Evolutionary conservation across 495 filamentous ascomycete genomes (phyloP), one percentile per base, ranked within the genome.

Genomic region (Astrocystis sublimbata): DNA sequence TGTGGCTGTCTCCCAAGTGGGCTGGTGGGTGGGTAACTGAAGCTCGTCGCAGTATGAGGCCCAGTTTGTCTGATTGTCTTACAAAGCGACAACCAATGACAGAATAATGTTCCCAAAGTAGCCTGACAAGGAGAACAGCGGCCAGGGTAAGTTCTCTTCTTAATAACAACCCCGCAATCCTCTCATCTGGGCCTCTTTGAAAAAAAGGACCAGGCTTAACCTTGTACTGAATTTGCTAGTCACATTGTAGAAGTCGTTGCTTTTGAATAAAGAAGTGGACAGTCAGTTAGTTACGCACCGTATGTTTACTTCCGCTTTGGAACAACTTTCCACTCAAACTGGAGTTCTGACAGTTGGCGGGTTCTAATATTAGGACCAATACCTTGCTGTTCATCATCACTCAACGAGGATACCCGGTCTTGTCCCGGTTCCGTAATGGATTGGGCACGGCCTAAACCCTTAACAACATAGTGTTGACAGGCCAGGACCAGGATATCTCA

Each of bases 321-420:
- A n/a, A n/a, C n/a, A n/a, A n/a, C n/a, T n/a, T n/a, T n/a, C 30
- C 13, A 30, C 45, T 23, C 23, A n/a, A 8, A 47, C 13, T 47
- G 45, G 19, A n/a, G 23, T 30, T 30, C 9, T 19, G 26, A 31
- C 28, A 50, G 28, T 50, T 50, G 30, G 55, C 28, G 12, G n/a
- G 7, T 47, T 58, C 55, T 58, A 58, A 46, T 58, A 58, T 47
- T 58, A 58, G 55, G 8, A 58, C 17, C 38, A 35, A 52, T 49
- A 24, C 15, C 26, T 49, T 49, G 15, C 26, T 8, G 26, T 8
- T 49, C 28, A 49, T 26, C 8, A 7, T 41, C 38, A 2, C 38
- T 41, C 17, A 23, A 46, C 43, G 43, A 46, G 43, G 43, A 24
- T 26, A 17, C 21, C 21, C 12, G 4, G 43, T 46, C 26, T 23